Evolutionary conservation across 805 yeast genomes (phyloP).

Genomic region (Pichia nanzhaoensis): DNA sequence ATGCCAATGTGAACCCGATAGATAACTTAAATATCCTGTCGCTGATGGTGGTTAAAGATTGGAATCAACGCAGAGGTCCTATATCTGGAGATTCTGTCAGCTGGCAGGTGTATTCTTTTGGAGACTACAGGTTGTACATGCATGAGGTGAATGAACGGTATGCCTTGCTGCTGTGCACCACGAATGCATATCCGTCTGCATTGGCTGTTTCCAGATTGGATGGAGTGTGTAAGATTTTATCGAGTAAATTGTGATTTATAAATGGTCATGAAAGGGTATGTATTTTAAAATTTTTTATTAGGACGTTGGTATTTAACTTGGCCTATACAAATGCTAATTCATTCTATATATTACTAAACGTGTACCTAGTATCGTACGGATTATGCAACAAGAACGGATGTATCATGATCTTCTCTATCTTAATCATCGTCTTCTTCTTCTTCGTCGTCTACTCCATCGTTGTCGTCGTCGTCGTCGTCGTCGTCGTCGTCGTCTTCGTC

Average conservation of each 20-base stretch:
- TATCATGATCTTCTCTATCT: not conserved
- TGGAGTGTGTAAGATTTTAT: slow-evolving; percentile 8
- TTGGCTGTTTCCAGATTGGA: slow-evolving; percentile 25
- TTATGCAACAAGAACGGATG: not conserved
- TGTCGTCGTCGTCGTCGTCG: slow-evolving; percentile 25
- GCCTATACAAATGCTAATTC: not conserved
- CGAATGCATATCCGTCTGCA: slow-evolving; percentile 24
- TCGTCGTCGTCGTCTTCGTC: slow-evolving; percentile 29
- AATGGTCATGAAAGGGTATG: no score
- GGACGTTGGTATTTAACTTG: no score
- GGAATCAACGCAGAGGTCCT: slow-evolving; percentile 16
- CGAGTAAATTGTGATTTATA: not conserved
- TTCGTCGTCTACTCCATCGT: slow-evolving; percentile 24
- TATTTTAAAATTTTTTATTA: no score
- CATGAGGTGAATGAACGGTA: slow-evolving; percentile 20
- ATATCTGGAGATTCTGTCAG: not conserved
- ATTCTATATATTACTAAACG: not conserved
- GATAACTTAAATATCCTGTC: slow-evolving; percentile 29
- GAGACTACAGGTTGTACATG: slow-evolving; percentile 19
- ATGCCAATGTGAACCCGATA: slow-evolving; percentile 25
- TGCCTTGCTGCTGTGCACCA: slow-evolving; percentile 26
- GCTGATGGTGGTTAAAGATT: slow-evolving; percentile 23
- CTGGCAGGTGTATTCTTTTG: slow-evolving; percentile 26
- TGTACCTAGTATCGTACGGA: slow-evolving; percentile 12
- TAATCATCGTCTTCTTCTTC: slow-evolving; percentile 17